Conservation (phyloP, 2,329 filamentous ascomycete species). For the Aspergillus chevalieri region DNA sequence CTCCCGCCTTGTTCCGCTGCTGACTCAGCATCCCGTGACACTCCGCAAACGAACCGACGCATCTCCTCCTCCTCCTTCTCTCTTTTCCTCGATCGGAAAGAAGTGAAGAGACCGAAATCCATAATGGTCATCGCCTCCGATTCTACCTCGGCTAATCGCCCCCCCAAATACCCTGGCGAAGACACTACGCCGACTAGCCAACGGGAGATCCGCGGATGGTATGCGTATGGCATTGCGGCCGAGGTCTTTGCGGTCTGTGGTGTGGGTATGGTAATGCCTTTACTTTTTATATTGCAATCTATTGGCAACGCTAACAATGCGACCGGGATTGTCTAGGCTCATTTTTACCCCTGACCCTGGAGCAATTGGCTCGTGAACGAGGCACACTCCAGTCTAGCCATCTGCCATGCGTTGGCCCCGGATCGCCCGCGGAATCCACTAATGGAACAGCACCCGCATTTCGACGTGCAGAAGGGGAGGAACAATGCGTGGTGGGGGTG, state of each 20-base stretch:
- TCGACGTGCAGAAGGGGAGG: constrained; percentile 16
- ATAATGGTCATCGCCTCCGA: constrained; percentile 9
- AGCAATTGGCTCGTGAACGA: constrained; percentile 85
- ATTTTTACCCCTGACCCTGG: constrained; percentile 86
- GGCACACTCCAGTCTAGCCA: constrained; percentile 61
- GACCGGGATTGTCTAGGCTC: constrained; percentile 51
- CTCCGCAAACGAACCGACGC: background rate
- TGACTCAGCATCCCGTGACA: background rate
- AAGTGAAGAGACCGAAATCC: too few species aligned
- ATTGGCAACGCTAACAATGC: background rate
- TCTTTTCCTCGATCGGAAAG: background rate
- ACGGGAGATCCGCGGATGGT: constrained; percentile 84
- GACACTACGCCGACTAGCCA: constrained; percentile 75
- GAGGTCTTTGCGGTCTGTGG: constrained; percentile 92
- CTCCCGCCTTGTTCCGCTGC: background rate
- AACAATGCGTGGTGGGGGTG: constrained; percentile 27
- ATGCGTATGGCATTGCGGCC: constrained; percentile 87
- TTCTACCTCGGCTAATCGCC: constrained; percentile 8
- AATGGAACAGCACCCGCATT: constrained; percentile 8
- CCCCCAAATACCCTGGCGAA: constrained; percentile 65
- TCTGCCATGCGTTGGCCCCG: constrained; percentile 24
- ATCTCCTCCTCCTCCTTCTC: background rate
- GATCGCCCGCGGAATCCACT: constrained; percentile 12
- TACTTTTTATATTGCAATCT: background rate
- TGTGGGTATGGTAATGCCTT: constrained; percentile 43